Percentiles rank a stretch among this genome's conserved stretches.
Conservation (phyloP, 176 grass and related monocot genomes). For the Eremochloa ophiuroides region DNA sequence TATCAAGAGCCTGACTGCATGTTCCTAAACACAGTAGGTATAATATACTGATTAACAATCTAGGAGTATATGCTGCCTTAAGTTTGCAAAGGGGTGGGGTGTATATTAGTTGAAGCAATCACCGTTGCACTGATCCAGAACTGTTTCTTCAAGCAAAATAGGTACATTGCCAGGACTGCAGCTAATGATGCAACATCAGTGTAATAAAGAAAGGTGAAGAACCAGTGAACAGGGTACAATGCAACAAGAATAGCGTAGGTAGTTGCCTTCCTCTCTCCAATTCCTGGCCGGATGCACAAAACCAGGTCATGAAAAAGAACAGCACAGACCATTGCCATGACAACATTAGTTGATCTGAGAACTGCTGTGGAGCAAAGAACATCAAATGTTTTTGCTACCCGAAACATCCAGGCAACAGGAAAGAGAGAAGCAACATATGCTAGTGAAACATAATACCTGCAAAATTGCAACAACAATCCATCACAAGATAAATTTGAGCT, state of each 20-base stretch:
- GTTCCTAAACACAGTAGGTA: background rate
- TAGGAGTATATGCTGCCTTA: background rate
- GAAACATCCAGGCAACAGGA: slow-evolving; percentile 53
- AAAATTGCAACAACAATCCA: slow-evolving; percentile 38
- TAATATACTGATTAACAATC: background rate
- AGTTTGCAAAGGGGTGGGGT: too few species aligned
- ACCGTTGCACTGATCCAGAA: slow-evolving; percentile 77
- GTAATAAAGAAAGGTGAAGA: slow-evolving; percentile 96
- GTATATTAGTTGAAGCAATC: slow-evolving; percentile 37
- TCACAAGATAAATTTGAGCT: slow-evolving; percentile 23
- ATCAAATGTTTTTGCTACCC: slow-evolving; percentile 35
- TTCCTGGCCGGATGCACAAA: slow-evolving; percentile 55
- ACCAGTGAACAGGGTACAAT: slow-evolving; percentile 82
- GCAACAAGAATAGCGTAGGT: slow-evolving; percentile 60
- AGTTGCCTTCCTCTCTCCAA: slow-evolving; percentile 62
- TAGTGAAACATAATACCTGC: slow-evolving; percentile 89
- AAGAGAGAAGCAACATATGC: slow-evolving; percentile 76
- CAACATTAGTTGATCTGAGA: slow-evolving; percentile 83
- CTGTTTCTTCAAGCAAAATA: slow-evolving; percentile 70
- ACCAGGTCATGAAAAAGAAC: slow-evolving; percentile 78
- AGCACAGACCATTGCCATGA: slow-evolving; percentile 60
- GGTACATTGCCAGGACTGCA: slow-evolving; percentile 84
- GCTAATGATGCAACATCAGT: slow-evolving; percentile 81
- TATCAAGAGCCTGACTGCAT: background rate
- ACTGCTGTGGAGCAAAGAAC: slow-evolving; percentile 55